Base-by-base conservation (phyloP, 108 stramenopile genomes). In the Pseudonitzschia delicatissima region DNA sequence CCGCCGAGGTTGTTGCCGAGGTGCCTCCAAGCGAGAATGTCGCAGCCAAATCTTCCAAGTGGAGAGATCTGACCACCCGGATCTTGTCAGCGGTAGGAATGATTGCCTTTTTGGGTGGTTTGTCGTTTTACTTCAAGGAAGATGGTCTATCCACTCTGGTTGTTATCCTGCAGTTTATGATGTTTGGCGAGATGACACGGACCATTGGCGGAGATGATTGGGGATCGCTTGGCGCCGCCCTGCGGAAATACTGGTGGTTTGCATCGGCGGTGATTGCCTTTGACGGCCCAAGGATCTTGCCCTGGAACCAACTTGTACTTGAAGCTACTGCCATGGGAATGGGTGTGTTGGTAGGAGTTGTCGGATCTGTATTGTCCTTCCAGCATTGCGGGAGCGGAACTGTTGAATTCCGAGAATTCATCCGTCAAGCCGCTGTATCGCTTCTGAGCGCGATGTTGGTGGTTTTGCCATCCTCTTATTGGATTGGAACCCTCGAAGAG, bases 181-280 rank as follows among this genome's bases (percentile, higher is more conserved):
- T 88, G 78, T 88, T 82, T 57, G 55, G 50, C 27, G 57, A 58
- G 64, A 65, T 67, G 40, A 73, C 72, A 28, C 65, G 50, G 17
- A 59, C 80, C 4, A 73, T 88, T 5, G 79, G 77, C n/a, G 67
- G 64, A 34, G 23, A 51, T 25, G 50, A 51, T 51, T 51, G 50
- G 50, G 50, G 50, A 51, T 58, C 51, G 42, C 34, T 65, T 48
- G 57, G 32, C 57, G 52, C 55, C 39, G 28, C 42, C 8, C 26
- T 72, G 13, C 36, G 21, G 25, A 85, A 88, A 40, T 88, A 82
- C 80, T 88, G 80, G 82, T 85, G 82, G 84, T 88, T 86, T 66
- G 60, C 63, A 9, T 82, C 87, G 25, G 73, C 59, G 4, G 65
- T 34, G 1, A 28, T 66, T n/a, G 72, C 57, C 8, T 37, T 39